Conservation (phyloP, 176 grass and related monocot species). For the Urochloa ruziziensis region DNA sequence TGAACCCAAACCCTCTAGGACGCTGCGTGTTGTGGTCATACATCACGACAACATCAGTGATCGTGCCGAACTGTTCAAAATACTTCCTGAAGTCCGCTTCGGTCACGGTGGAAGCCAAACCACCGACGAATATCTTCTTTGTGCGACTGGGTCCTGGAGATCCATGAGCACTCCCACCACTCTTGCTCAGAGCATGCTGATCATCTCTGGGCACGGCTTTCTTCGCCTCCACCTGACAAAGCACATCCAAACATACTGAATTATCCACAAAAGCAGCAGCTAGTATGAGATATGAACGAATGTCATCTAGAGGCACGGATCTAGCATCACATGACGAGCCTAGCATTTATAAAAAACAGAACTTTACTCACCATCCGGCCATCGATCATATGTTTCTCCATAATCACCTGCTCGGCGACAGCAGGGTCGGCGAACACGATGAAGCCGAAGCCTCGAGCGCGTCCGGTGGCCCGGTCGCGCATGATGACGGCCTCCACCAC, state of each 20-base stretch:
- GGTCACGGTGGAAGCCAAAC: constrained; percentile 78
- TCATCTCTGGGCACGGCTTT: constrained; percentile 91
- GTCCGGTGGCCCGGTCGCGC: constrained; percentile 72
- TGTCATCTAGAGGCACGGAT: constrained; percentile 11
- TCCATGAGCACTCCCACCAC: constrained; percentile 51
- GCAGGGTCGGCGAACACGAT: constrained; percentile 75
- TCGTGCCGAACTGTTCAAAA: constrained; percentile 84
- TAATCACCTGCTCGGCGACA: constrained; percentile 63
- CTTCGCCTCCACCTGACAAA: constrained; percentile 86
- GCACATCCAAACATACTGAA: constrained; percentile 35
- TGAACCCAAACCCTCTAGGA: constrained; percentile 92
- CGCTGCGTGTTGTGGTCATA: constrained; percentile 95
- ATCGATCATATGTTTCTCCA: constrained; percentile 92
- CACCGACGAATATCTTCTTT: constrained; percentile 93
- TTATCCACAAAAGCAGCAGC: neutral
- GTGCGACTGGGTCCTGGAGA: constrained; percentile 65
- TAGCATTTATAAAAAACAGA: neutral
- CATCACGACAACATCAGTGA: constrained; percentile 85
- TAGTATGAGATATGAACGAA: neutral
- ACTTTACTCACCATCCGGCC: constrained; percentile 71
- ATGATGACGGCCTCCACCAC: constrained; percentile 92
- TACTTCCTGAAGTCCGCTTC: constrained; percentile 82
- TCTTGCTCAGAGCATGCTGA: constrained; percentile 57
- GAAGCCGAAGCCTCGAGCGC: constrained; percentile 84
- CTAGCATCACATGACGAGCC: constrained; percentile 31